These are phyloP conservation scores for Huntiella decipiens DNA, from an alignment of 2,329 filamentous ascomycete genomes.

Conservation along the genomic window DNA sequence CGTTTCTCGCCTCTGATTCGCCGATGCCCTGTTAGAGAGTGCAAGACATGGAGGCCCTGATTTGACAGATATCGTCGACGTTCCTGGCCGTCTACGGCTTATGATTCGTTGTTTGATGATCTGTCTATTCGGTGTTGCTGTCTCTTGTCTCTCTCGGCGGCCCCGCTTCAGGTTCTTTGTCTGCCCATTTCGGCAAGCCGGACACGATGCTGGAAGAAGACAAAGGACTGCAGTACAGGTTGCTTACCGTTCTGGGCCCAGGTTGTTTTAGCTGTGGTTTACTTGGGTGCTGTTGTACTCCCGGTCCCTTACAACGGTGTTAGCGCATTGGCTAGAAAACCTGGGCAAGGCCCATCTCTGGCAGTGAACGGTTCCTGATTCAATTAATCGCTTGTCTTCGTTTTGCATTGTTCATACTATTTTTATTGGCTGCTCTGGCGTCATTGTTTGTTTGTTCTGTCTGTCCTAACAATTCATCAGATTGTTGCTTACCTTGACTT, in stretches of 20 bases:
- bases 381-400: not conserved
- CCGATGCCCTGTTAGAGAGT: not conserved
- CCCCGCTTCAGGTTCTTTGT: no score
- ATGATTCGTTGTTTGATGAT: not conserved
- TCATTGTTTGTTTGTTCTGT: no score
- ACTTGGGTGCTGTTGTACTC: no score
- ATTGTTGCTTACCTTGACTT: no score
- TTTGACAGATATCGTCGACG: not conserved
- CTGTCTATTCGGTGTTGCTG: no score
- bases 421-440: not conserved
- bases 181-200: no score
- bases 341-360: not conserved
- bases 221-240: no score
- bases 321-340: conserved; percentile 5
- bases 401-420: not conserved
- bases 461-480: no score
- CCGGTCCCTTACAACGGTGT: not conserved
- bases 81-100: not conserved
- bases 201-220: no score
- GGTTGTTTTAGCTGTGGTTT: no score
- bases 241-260: no score
- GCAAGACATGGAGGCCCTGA: not conserved
- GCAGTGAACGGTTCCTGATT: not conserved
- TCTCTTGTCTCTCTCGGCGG: no score
- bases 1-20: not conserved